phyloP scores from a whole-genome alignment of 2,329 filamentous ascomycete species.

The Eutypella sp. region DNA sequence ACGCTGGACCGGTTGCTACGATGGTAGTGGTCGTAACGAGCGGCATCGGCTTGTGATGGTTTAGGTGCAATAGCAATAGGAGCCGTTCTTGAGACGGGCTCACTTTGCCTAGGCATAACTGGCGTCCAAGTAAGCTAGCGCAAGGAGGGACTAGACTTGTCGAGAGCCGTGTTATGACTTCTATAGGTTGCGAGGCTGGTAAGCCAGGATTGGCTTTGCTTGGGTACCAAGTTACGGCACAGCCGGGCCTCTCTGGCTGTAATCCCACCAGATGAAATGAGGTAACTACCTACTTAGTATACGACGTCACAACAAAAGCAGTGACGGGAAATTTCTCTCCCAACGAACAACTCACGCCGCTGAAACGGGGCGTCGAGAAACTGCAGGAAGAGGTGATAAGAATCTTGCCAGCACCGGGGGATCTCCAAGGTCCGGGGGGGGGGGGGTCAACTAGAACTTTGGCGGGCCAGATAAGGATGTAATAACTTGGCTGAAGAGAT shows the following conservation, averaged over 20 bases:
- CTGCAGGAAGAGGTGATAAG: neutral
- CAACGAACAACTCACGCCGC: too few relatives aligned
- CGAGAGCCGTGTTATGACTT: conserved; percentile 7
- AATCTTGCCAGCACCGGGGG: neutral
- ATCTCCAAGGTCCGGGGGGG: too few relatives aligned
- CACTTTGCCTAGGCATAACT: conserved; percentile 47
- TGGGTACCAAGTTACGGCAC: conserved; percentile 11
- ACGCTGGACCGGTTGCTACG: conserved; percentile 35
- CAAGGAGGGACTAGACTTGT: conserved; percentile 15
- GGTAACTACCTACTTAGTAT: too few relatives aligned
- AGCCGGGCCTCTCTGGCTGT: conserved; percentile 5
- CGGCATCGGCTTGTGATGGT: conserved; percentile 39
- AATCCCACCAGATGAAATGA: conserved; percentile 8
- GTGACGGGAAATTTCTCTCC: too few relatives aligned
- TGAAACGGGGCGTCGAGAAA: neutral
- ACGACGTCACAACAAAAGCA: too few relatives aligned
- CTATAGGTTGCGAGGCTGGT: conserved; percentile 20
- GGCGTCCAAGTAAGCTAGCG: conserved; percentile 19
- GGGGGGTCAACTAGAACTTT: neutral
- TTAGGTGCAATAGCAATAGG: conserved; percentile 64
- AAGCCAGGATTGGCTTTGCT: conserved; percentile 4
- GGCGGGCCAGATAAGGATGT: neutral
- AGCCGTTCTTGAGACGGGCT: conserved; percentile 53
- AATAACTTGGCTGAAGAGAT: neutral
- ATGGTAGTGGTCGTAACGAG: conserved; percentile 43